A percentile compares a stretch with the other conserved stretches of the same genome.
phyloP scores from a whole-genome alignment of 2,329 filamentous ascomycete genomes.

The Apiospora aurea region DNA sequence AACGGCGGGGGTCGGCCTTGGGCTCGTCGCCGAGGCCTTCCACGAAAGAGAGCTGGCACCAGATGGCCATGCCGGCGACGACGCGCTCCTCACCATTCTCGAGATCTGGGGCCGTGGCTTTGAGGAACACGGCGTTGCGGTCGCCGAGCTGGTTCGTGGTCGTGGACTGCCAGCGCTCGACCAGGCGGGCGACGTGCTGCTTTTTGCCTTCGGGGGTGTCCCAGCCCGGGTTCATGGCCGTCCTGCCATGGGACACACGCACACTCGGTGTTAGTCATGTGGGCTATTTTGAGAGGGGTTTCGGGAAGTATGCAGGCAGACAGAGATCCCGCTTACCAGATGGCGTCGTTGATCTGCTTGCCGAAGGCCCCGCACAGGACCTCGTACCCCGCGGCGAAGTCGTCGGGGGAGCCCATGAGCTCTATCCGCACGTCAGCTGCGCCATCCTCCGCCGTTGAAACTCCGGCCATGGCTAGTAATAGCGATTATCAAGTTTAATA shows the following conservation, averaged over 20 bases:
- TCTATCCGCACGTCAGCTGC: conserved; percentile 33
- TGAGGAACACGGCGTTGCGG: conserved; percentile 59
- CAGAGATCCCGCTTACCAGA: conserved; percentile 53
- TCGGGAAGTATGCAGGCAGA: neutral
- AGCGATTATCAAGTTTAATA: neutral
- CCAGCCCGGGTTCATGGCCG: conserved; percentile 58
- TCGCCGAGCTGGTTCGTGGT: conserved; percentile 52
- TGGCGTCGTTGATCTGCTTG: conserved; percentile 54
- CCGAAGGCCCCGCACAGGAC: conserved; percentile 54
- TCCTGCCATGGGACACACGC: neutral
- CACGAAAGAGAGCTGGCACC: conserved; percentile 59
- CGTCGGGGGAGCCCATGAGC: conserved; percentile 32
- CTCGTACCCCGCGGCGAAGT: conserved; percentile 38
- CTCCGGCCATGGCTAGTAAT: neutral
- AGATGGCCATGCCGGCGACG: conserved; percentile 62
- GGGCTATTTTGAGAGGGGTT: neutral
- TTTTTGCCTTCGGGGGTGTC: conserved; percentile 54
- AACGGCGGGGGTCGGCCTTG: conserved; percentile 42
- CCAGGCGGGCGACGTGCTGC: conserved; percentile 46
- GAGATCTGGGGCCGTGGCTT: conserved; percentile 54
- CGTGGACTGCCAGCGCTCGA: conserved; percentile 49
- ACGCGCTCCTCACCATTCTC: conserved; percentile 28
- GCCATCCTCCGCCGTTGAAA: neutral
- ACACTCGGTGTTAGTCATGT: neutral
- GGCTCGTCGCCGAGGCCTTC: conserved; percentile 54